Conservation (phyloP, 2,329 filamentous ascomycete species). For the Thelonectria discophora region DNA sequence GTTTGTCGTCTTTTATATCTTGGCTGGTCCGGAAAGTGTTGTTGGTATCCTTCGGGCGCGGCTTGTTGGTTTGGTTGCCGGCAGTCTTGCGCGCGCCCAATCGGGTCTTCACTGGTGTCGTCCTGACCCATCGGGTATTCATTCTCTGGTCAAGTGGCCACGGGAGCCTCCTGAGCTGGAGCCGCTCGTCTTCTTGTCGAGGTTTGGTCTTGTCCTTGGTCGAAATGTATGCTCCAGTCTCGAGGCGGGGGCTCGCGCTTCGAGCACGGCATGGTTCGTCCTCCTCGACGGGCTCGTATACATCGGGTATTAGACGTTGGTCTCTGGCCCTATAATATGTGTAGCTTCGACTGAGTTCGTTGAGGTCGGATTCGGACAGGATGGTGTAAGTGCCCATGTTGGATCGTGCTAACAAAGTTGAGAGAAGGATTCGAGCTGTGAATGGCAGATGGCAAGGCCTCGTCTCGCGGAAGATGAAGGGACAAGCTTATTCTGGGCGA, state of each 20-base stretch:
- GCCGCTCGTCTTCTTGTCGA: constrained; percentile 8
- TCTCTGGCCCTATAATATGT: neutral
- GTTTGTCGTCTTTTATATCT: constrained; percentile 15
- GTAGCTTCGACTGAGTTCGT: neutral
- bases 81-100: constrained; percentile 16
- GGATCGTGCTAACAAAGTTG: too few relatives aligned
- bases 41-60: neutral
- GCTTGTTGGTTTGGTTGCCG: neutral
- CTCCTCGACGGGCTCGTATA: constrained; percentile 35
- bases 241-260: constrained; percentile 19
- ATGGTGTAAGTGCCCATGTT: constrained; percentile 1
- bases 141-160: constrained; percentile 17
- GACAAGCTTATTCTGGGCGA: constrained; percentile 12
- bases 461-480: neutral
- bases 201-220: constrained; percentile 1
- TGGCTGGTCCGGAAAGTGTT: constrained; percentile 9
- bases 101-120: constrained; percentile 27
- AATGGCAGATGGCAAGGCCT: neutral
- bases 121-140: constrained; percentile 19
- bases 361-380: neutral
- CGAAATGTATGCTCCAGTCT: constrained; percentile 16
- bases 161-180: constrained; percentile 8
- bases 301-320: constrained; percentile 26
- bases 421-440: neutral
- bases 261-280: constrained; percentile 14